Evolutionary conservation across 2,329 filamentous ascomycete species (phyloP).

Genomic region (Cladosporium cucumerinum): DNA sequence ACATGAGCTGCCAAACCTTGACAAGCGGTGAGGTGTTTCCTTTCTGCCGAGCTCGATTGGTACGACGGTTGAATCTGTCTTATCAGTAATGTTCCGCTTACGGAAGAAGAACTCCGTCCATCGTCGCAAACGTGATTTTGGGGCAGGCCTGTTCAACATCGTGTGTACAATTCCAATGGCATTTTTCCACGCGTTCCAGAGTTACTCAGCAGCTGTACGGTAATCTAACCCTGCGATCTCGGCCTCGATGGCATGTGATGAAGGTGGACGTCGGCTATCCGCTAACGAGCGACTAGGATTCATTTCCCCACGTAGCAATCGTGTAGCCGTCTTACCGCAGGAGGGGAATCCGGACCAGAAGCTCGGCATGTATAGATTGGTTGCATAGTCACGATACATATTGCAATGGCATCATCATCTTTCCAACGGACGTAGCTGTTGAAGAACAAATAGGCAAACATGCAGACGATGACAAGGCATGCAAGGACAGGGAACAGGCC

Average conservation of each 20-base stretch:
- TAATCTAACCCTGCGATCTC: background rate
- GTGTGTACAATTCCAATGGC: background rate
- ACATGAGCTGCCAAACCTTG: background rate
- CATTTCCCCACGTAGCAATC: background rate
- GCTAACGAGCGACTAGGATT: conserved; percentile 9
- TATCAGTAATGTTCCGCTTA: background rate
- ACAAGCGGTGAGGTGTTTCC: background rate
- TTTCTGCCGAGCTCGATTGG: background rate
- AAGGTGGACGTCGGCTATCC: background rate
- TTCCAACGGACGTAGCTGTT: background rate
- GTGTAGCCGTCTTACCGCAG: conserved; percentile 1
- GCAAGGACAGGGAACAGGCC: background rate
- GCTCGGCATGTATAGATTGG: background rate
- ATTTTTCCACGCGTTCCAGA: background rate
- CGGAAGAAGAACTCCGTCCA: background rate
- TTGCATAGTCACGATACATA: background rate
- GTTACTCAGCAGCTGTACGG: background rate
- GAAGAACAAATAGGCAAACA: background rate
- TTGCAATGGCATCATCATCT: background rate
- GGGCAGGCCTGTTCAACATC: background rate
- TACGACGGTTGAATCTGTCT: background rate
- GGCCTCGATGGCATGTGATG: conserved; percentile 4
- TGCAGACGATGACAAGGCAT: background rate
- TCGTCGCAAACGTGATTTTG: background rate
- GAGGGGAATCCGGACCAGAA: background rate